Percentiles rank a stretch among this genome's conserved stretches.
Conservation (phyloP, 306 rosid species). For the Malus asiatica region DNA sequence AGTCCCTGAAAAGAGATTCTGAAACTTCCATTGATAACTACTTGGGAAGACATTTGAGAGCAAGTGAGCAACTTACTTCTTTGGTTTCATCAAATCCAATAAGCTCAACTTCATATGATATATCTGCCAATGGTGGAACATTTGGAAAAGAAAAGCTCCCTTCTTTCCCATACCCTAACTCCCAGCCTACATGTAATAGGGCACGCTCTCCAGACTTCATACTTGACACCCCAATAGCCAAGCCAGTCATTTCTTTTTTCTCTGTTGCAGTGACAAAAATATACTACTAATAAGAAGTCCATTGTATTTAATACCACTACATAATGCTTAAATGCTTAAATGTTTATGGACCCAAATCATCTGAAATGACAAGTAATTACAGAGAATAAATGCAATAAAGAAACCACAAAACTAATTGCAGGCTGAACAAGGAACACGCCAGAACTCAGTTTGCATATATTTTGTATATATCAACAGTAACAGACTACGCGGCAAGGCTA, state of each 20-base stretch:
- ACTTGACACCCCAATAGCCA: conserved; percentile 74
- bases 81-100: conserved; percentile 88
- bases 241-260: conserved; percentile 88
- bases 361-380: neutral
- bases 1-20: neutral
- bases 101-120: conserved; percentile 87
- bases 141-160: conserved; percentile 93
- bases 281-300: conserved; percentile 4
- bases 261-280: conserved; percentile 42
- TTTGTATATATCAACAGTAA: neutral
- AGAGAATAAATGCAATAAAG: neutral
- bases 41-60: neutral
- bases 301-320: neutral
- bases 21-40: neutral
- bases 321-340: conserved; percentile 7
- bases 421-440: neutral
- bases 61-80: conserved; percentile 49
- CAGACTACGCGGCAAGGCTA: neutral
- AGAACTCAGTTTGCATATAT: neutral
- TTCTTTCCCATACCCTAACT: conserved; percentile 82
- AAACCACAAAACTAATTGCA: neutral
- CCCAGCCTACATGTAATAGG: conserved; percentile 82
- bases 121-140: conserved; percentile 93
- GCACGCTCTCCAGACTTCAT: conserved; percentile 91
- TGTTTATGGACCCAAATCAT: neutral